phyloP scores from a whole-genome alignment of 495 filamentous ascomycete species.

The Cercophora sp. region DNA sequence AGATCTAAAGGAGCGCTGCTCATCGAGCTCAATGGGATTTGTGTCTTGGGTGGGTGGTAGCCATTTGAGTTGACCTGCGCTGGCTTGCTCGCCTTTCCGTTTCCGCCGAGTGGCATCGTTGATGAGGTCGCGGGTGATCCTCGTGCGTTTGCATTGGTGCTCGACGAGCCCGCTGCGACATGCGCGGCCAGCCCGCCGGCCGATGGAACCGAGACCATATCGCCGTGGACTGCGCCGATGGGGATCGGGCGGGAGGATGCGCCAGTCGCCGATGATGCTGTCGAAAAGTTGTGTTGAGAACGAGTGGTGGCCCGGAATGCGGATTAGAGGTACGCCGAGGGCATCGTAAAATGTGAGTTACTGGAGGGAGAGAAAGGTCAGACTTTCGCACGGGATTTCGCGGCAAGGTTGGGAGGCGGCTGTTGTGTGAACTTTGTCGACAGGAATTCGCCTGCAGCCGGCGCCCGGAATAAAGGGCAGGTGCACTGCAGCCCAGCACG shows the following conservation, averaged over 20 bases:
- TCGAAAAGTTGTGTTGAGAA: too few relatives aligned
- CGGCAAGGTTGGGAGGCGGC: too few relatives aligned
- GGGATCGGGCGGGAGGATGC: too few relatives aligned
- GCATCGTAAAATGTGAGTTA: constrained; percentile 13
- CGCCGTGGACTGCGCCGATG: constrained; percentile 11
- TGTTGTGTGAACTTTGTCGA: too few relatives aligned
- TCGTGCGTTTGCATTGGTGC: constrained; percentile 42
- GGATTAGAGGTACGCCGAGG: constrained; percentile 10
- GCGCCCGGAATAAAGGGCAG: not conserved
- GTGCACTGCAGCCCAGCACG: not conserved
- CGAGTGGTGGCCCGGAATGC: constrained; percentile 3
- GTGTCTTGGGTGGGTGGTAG: constrained; percentile 47
- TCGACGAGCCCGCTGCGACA: constrained; percentile 26
- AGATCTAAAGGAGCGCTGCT: constrained; percentile 67
- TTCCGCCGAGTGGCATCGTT: constrained; percentile 27
- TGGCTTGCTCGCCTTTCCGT: constrained; percentile 40
- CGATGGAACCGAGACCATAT: constrained; percentile 41
- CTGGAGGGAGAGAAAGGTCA: not conserved
- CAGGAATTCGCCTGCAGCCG: not conserved
- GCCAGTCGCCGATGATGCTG: too few relatives aligned
- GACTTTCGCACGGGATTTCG: too few relatives aligned
- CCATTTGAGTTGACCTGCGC: constrained; percentile 49
- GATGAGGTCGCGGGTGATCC: constrained; percentile 43
- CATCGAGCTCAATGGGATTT: constrained; percentile 49
- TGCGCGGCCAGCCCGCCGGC: constrained; percentile 32